Base-by-base conservation (phyloP, 2,329 filamentous ascomycete genomes). In the Pyrenochaeta sp. region DNA sequence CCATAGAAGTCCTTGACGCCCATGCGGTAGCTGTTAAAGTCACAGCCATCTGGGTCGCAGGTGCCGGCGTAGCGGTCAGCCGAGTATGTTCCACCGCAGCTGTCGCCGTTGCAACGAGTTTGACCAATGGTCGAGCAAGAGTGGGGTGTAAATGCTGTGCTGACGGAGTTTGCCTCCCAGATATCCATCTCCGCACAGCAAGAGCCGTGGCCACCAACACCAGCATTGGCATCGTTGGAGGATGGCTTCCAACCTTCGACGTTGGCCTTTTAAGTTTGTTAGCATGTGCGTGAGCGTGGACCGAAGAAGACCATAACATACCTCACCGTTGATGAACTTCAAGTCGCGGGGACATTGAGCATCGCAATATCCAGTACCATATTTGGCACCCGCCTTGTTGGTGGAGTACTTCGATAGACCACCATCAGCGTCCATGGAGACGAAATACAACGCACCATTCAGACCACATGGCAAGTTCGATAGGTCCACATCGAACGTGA, bases 21-120 rank as follows among this genome's bases (percentile, higher is more conserved):
- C 77, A 85, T 79, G 65, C 87, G 86, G 81, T 83, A 90, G n/a
- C 62, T 63, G 62, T 74, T 74, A 56, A 68, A 89, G 71, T 89
- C 87, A 67, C 87, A 90, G 39, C 87, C 87, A 64, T 88, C 85
- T 45, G 85, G 83, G 64, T 90, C 87, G 68, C 87, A 90, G 51
- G 82, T 77, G 33, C 87, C 86, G n/a, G 72, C 79, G 67, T 89
- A 89, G 52, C 86, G 84, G 58, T 81, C 75, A 20, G 87, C 50
- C 76, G 78, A 62, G 72, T 76, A 73, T 80, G 83, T 53, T 75
- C 80, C 71, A 15, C 73, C 73, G 42, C 73, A 76, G 5, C 32
- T 35, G n/a, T 63, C 80, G 37, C 82, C 86, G 0, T 71, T 64
- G 77, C 86, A 88, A 49, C 81, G 78, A 45, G 74, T 74, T 66